A percentile compares a stretch with the other conserved stretches of the same genome.
Conservation (phyloP, 139 green algal species). For the Haematococcus lacustris region DNA sequence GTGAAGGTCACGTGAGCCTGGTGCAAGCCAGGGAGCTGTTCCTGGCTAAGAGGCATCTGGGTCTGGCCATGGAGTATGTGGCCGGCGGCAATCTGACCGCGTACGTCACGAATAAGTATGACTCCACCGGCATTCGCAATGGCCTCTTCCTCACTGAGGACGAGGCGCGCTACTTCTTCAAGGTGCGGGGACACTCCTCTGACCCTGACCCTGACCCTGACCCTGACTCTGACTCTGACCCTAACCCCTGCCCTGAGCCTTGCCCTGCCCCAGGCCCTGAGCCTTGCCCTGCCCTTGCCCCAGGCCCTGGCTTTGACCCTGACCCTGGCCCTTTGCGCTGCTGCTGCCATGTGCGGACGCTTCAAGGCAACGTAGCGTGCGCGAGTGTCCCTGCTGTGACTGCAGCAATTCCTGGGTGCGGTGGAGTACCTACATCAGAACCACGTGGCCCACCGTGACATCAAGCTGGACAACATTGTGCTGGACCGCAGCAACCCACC, state of each 20-base stretch:
- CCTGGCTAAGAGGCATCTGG: conserved; percentile 44
- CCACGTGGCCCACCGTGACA: conserved; percentile 67
- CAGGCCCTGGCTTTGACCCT: no score
- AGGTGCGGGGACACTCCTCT: conserved; percentile 21
- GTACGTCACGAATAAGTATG: conserved; percentile 33
- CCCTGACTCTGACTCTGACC: no score
- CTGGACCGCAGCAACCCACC: conserved; percentile 60
- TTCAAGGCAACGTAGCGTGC: no score
- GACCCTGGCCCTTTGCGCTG: no score
- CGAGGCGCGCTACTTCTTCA: conserved; percentile 85
- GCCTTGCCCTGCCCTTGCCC: no score
- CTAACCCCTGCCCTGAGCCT: no score
- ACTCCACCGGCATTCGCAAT: conserved; percentile 15
- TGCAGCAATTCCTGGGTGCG: conserved; percentile 50
- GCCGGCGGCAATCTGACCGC: conserved; percentile 62
- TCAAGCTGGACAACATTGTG: conserved; percentile 88
- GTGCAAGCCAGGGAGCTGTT: conserved; percentile 38
- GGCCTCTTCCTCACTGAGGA: conserved; percentile 52
- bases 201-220: no score
- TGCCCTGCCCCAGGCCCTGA: no score
- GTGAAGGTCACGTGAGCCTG: conserved; percentile 59
- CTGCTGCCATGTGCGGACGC: no score
- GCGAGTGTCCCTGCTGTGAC: no score
- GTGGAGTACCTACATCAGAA: conserved; percentile 83
- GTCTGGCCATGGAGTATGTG: conserved; percentile 73